phyloP scores from a whole-genome alignment of 345 rosid species.

The Microthlaspi erraticum region DNA sequence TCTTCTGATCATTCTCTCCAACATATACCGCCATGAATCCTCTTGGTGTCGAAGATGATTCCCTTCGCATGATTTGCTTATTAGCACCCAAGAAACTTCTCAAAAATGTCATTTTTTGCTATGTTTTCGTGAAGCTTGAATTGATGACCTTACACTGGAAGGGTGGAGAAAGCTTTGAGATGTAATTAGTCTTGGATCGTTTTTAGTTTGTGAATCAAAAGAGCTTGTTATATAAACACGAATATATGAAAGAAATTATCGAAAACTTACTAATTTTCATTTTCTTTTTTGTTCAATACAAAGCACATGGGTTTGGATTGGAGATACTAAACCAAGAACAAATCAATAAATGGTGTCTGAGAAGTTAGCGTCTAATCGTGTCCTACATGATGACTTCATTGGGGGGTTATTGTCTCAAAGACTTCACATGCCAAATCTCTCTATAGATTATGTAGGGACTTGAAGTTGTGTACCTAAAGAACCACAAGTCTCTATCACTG shows the following conservation, averaged over 20 bases:
- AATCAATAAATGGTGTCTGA: constrained; percentile 42
- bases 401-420: constrained; percentile 39
- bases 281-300: not conserved
- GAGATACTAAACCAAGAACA: constrained; percentile 45
- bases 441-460: constrained; percentile 44
- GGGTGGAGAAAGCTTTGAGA: not conserved
- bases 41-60: constrained; percentile 41
- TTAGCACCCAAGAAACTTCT: constrained; percentile 34
- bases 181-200: not conserved
- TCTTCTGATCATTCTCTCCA: constrained; percentile 42
- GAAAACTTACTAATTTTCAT: not conserved
- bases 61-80: constrained; percentile 22
- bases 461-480: constrained; percentile 43
- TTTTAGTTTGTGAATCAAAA: constrained; percentile 24
- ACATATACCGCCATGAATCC: constrained; percentile 51
- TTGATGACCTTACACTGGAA: not conserved
- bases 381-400: constrained; percentile 41
- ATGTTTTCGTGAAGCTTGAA: constrained; percentile 20
- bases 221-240: constrained; percentile 32
- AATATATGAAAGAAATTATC: constrained; percentile 4
- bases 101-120: constrained; percentile 16
- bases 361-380: constrained; percentile 41
- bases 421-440: constrained; percentile 42
- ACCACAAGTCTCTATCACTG: constrained; percentile 39
- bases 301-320: constrained; percentile 42